These are phyloP conservation scores for Penicillium bovifimosum DNA, from an alignment of 495 filamentous ascomycete species.

Conservation along the genomic window DNA sequence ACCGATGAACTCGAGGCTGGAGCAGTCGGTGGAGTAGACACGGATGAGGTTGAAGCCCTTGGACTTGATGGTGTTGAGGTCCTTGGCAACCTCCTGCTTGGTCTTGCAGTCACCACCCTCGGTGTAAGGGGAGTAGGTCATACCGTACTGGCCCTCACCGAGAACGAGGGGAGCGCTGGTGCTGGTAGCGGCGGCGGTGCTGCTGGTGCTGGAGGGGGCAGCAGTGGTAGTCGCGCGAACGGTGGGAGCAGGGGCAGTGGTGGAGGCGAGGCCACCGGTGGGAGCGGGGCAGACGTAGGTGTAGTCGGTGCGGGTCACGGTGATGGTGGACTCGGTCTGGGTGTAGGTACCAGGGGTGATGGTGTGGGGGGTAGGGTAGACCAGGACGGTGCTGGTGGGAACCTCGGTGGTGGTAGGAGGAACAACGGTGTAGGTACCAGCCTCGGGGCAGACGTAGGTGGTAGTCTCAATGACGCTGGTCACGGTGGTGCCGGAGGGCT, in stretches of 20 bases:
- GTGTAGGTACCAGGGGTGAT: constrained; percentile 70
- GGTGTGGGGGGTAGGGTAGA: constrained; percentile 62
- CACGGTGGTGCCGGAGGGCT: constrained; percentile 51
- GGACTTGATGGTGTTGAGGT: constrained; percentile 62
- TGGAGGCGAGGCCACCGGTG: constrained; percentile 27
- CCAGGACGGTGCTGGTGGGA: constrained; percentile 48
- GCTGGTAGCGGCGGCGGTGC: constrained; percentile 17
- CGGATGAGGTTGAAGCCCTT: constrained; percentile 79
- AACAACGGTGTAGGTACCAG: constrained; percentile 78
- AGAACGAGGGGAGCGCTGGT: background rate
- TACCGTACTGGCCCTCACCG: constrained; percentile 64
- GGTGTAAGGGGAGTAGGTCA: constrained; percentile 88
- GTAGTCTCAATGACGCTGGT: constrained; percentile 68
- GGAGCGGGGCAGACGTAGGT: constrained; percentile 70
- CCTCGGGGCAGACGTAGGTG: constrained; percentile 70
- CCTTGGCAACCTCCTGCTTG: constrained; percentile 50
- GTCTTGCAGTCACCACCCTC: constrained; percentile 60
- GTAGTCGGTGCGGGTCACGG: constrained; percentile 61
- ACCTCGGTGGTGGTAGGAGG: constrained; percentile 56
- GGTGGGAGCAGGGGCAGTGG: constrained; percentile 17
- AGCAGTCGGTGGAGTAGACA: constrained; percentile 90
- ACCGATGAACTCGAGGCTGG: constrained; percentile 68
- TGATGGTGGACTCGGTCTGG: constrained; percentile 58
- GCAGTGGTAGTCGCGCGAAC: constrained; percentile 10
- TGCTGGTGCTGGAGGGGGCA: constrained; percentile 12